Evolutionary conservation across 1,139 yeast genomes (phyloP), one percentile per base, ranked within the genome.

Genomic region (Kurtzmaniella quercitrusa): DNA sequence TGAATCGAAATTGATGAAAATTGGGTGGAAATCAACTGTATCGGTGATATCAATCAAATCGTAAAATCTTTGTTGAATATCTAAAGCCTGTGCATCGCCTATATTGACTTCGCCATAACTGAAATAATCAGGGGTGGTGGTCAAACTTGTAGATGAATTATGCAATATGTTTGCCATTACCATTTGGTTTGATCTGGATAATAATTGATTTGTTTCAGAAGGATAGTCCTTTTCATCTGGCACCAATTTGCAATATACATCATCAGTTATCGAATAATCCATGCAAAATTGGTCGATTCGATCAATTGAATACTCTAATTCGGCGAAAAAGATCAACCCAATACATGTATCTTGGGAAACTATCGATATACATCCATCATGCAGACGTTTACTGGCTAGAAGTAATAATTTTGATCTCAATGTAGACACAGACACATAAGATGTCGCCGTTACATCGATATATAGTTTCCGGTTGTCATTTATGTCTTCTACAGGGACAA

Each of bases 291-390:
- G 65, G 39, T 66, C 59, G 10, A 79, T 53, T 42, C 66, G 68
- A 52, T 80, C 85, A 21, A 80, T 56, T 21, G 77, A 73, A 48
- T 70, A 68, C 49, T 79, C 83, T 46, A 80, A 62, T 46, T 77
- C 81, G 0, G 82, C 73, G 37, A 75, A 78, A 42, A 77, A 73
- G 9, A 80, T 52, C 8, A 78, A 52, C 0, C 84, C 85, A 12
- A 76, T 69, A 41, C 81, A 66, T 0, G 62, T 54, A 14, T 55
- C 50, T 31, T 64, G 52, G 41, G 59, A 62, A 16, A 70, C 50
- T n/a, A 80, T 59, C 1, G 84, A 80, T 19, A 80, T 57, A 51
- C 82, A 77, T 0, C 83, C 84, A 55, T 80, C 85, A 21, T 77
- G 58, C 42, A 77, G 66, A 2, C 73, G 68, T 18, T 65, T 65